Percentiles rank a stretch among this genome's conserved stretches.
These are phyloP conservation scores for Tetradesmus obliquus DNA, from an alignment of 139 green algal genomes.

Conservation along the genomic window DNA sequence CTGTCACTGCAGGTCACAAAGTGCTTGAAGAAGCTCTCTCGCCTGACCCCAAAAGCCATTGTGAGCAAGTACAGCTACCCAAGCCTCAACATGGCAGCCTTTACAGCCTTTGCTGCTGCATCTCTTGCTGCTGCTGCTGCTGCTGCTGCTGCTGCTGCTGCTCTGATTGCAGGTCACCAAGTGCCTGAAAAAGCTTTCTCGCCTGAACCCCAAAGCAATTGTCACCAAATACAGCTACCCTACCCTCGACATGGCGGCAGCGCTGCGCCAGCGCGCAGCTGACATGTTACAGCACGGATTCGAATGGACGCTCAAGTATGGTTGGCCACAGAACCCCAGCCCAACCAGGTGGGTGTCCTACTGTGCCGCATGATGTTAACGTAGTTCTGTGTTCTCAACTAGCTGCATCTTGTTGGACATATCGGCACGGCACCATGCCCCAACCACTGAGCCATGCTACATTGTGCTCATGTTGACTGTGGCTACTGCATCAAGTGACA, in stretches of 20 bases:
- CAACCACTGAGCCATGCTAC: too few relatives aligned
- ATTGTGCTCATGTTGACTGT: too few relatives aligned
- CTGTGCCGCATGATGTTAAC: background rate
- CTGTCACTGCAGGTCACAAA: too few relatives aligned
- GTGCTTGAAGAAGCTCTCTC: too few relatives aligned
- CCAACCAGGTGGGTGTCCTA: background rate
- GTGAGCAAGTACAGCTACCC: too few relatives aligned
- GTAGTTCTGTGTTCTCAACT: background rate
- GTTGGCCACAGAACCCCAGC: conserved; percentile 37
- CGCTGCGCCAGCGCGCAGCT: conserved; percentile 43
- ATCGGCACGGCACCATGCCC: too few relatives aligned
- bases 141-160: background rate
- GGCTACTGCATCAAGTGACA: too few relatives aligned
- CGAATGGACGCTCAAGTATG: conserved; percentile 34
- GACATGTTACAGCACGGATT: conserved; percentile 35
- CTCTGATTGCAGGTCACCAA: conserved; percentile 3
- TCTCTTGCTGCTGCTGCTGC: background rate
- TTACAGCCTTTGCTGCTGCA: background rate
- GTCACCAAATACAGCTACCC: conserved; percentile 56
- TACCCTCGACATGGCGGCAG: conserved; percentile 5
- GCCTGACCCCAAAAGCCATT: too few relatives aligned
- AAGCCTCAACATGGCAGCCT: too few relatives aligned
- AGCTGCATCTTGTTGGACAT: too few relatives aligned
- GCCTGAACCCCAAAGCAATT: conserved; percentile 44
- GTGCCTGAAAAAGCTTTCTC: conserved; percentile 53